These are phyloP conservation scores for Blepharisma stoltei DNA, from an alignment of 73 alveolate species.

Conservation along the genomic window DNA sequence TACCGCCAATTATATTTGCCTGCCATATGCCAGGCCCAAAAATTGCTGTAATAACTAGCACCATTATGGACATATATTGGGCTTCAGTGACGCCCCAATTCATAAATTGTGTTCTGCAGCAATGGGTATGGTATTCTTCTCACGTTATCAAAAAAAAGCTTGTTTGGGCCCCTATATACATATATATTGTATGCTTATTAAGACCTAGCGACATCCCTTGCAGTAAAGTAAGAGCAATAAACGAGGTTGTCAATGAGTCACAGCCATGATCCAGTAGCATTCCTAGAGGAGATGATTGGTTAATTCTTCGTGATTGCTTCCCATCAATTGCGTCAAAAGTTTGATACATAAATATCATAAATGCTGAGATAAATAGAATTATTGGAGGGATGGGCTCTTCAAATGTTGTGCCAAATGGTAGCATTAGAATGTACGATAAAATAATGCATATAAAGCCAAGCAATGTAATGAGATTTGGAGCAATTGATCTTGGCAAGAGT, in stretches of 20 bases:
- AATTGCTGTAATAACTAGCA: constrained; percentile 22
- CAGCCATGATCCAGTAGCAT: constrained; percentile 58
- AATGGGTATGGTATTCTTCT: constrained; percentile 73
- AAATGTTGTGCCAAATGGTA: not conserved
- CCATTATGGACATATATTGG: constrained; percentile 15
- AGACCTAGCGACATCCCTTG: constrained; percentile 35
- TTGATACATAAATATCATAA: constrained; percentile 33
- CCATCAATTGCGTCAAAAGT: constrained; percentile 59
- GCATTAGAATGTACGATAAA: not conserved
- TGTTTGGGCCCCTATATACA: constrained; percentile 37
- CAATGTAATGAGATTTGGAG: constrained; percentile 8
- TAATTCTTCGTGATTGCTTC: constrained; percentile 59
- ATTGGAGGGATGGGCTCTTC: not conserved
- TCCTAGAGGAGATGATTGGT: constrained; percentile 53
- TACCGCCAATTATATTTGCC: not conserved
- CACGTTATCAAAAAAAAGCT: constrained; percentile 53
- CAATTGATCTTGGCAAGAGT: not conserved
- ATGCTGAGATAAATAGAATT: not conserved
- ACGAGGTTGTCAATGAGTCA: constrained; percentile 56
- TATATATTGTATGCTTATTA: constrained; percentile 15
- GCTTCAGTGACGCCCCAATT: constrained; percentile 64
- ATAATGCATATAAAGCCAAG: constrained; percentile 3
- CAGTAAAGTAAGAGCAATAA: constrained; percentile 40
- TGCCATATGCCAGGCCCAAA: constrained; percentile 20
- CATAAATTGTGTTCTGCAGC: constrained; percentile 47